A percentile compares a stretch with the other conserved stretches of the same genome.
Evolutionary conservation across 2,329 filamentous ascomycete genomes (phyloP).

Genomic region (Cadophora sp.): DNA sequence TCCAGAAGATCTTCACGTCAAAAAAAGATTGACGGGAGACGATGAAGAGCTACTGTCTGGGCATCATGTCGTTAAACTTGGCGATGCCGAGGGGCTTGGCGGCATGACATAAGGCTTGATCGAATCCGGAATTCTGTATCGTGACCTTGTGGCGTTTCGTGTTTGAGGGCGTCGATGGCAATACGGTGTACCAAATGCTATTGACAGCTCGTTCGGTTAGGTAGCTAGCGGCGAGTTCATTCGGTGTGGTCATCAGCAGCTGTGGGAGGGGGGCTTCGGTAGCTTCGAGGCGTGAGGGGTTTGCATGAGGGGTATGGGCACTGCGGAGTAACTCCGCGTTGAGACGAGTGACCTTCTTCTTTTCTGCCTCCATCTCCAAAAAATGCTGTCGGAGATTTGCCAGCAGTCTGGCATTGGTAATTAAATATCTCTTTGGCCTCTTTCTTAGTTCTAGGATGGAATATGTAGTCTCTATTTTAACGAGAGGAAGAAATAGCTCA

Average conservation of each 20-base stretch:
- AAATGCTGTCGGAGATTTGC: too few species aligned
- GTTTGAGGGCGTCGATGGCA: not conserved
- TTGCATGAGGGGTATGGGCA: not conserved
- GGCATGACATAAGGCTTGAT: not conserved
- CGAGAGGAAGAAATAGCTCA: too few species aligned
- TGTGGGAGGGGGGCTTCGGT: not conserved
- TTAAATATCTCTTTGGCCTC: too few species aligned
- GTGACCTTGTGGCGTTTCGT: constrained; percentile 3
- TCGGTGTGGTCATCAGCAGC: not conserved
- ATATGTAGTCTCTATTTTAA: too few species aligned
- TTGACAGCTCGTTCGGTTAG: not conserved
- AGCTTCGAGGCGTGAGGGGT: not conserved
- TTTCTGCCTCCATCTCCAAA: too few species aligned
- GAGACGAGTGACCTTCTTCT: too few species aligned
- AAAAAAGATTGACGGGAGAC: not conserved
- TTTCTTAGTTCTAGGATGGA: too few species aligned
- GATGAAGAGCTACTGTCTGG: constrained; percentile 3
- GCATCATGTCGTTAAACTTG: constrained; percentile 5
- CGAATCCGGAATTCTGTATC: not conserved
- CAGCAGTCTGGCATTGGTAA: too few species aligned
- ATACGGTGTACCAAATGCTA: not conserved
- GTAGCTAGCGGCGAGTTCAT: not conserved
- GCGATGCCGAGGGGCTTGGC: constrained; percentile 3
- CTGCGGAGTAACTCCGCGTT: not conserved
- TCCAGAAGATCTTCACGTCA: constrained; percentile 5